These are phyloP conservation scores for Trametes cingulata DNA, from an alignment of 768 basidiomycete species.

Conservation along the genomic window DNA sequence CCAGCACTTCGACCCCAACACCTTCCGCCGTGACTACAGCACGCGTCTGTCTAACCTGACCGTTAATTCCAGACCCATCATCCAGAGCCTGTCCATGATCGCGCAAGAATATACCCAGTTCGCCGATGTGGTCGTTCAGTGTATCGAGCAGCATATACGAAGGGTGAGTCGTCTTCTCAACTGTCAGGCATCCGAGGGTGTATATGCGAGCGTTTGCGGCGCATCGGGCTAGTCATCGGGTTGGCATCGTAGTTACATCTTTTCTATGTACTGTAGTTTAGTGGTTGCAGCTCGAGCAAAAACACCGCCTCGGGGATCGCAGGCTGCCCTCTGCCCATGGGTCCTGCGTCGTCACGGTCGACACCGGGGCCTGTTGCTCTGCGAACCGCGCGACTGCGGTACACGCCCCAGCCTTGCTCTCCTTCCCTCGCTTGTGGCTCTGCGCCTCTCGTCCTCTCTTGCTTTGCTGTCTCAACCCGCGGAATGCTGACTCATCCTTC, in stretches of 20 bases:
- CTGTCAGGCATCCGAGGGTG: slow-evolving; percentile 17
- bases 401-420: neutral
- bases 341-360: slow-evolving; percentile 2
- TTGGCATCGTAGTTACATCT: slow-evolving; percentile 8
- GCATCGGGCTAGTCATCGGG: neutral
- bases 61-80: slow-evolving; percentile 93
- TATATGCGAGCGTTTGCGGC: neutral
- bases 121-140: slow-evolving; percentile 77
- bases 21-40: slow-evolving; percentile 79
- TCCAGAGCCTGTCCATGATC: slow-evolving; percentile 88
- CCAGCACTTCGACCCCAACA: slow-evolving; percentile 57
- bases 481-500: slow-evolving; percentile 69
- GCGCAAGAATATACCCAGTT: slow-evolving; percentile 85
- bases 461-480: slow-evolving; percentile 25
- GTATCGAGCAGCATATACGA: slow-evolving; percentile 81
- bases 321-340: slow-evolving; percentile 2
- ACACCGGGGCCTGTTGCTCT: slow-evolving; percentile 13
- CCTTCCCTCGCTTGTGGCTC: slow-evolving; percentile 15
- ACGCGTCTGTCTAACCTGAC: slow-evolving; percentile 76
- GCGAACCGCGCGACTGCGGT: slow-evolving; percentile 16
- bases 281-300: slow-evolving; percentile 46
- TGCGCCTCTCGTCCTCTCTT: neutral
- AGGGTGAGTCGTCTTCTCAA: slow-evolving; percentile 66
- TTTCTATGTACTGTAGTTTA: slow-evolving; percentile 40
- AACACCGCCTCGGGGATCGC: slow-evolving; percentile 28